Evolutionary conservation across 1,284 basidiomycete genomes (phyloP).

Genomic region (Coriolopsis trogii): DNA sequence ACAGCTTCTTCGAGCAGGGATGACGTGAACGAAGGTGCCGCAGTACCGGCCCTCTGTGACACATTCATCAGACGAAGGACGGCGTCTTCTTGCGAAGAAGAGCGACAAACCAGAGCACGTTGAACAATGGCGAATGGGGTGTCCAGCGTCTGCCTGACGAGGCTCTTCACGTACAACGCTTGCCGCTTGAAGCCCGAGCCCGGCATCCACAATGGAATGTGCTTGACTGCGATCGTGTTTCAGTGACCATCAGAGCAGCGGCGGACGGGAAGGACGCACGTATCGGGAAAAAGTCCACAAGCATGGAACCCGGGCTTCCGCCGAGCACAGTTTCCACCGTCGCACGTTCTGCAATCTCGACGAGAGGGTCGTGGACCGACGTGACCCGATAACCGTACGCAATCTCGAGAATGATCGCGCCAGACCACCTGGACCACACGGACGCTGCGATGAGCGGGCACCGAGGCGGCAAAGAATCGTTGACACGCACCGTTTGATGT

Average conservation of each 20-base stretch:
- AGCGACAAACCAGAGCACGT: conserved; percentile 24
- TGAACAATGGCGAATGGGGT: conserved; percentile 31
- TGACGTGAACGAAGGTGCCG: conserved; percentile 27
- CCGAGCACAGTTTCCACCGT: conserved; percentile 22
- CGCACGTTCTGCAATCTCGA: conserved; percentile 26
- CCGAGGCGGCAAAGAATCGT: neutral
- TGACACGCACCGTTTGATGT: conserved; percentile 28
- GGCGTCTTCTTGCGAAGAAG: neutral
- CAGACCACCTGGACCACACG: conserved; percentile 21
- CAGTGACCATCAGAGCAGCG: neutral
- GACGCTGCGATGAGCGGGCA: neutral
- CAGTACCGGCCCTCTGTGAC: conserved; percentile 26
- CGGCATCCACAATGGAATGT: conserved; percentile 31
- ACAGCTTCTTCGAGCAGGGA: conserved; percentile 25
- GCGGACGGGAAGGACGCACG: conserved; percentile 14
- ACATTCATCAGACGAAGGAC: neutral
- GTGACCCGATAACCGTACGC: conserved; percentile 29
- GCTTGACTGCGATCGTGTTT: conserved; percentile 21
- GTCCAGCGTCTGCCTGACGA: conserved; percentile 25
- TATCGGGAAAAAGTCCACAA: conserved; percentile 32
- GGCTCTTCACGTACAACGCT: conserved; percentile 19
- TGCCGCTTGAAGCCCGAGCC: conserved; percentile 31
- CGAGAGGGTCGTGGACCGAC: conserved; percentile 23
- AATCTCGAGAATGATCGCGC: conserved; percentile 27
- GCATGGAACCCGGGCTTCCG: conserved; percentile 28